phyloP scores from a whole-genome alignment of 169 alveolate species.

The Plasmodium knowlesi region DNA sequence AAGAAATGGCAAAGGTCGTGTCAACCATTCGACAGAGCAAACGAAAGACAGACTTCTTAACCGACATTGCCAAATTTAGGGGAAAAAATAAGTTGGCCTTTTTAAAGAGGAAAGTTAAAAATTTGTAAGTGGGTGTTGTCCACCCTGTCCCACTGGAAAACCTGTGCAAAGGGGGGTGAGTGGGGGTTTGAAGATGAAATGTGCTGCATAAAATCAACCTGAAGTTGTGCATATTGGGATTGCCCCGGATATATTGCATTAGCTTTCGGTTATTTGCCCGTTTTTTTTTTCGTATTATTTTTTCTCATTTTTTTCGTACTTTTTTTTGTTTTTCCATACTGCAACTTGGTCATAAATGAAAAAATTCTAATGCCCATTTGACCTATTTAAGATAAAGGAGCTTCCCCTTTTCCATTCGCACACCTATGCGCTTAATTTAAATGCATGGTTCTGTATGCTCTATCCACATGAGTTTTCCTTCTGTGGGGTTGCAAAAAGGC shows the following conservation, averaged over 20 bases:
- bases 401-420: not conserved
- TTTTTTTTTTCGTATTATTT: not conserved
- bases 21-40: constrained; percentile 1
- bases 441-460: not conserved
- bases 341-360: not conserved
- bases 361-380: not conserved
- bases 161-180: not conserved
- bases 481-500: not conserved
- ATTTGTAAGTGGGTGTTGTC: not conserved
- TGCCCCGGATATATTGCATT: not conserved
- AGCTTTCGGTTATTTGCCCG: not conserved
- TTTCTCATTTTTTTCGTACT: not conserved
- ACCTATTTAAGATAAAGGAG: not conserved
- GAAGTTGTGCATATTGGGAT: not conserved
- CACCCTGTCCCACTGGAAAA: not conserved
- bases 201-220: not conserved
- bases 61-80: constrained; percentile 10
- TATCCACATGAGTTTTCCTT: not conserved
- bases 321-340: not conserved
- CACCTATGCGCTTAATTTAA: not conserved
- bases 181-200: not conserved
- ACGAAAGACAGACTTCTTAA: constrained; percentile 17
- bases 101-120: constrained; percentile 40
- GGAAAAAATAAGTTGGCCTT: constrained; percentile 37
- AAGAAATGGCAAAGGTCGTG: not conserved